Evolutionary conservation across 2,329 filamentous ascomycete genomes (phyloP).

Genomic region (Sporothrix phasma): DNA sequence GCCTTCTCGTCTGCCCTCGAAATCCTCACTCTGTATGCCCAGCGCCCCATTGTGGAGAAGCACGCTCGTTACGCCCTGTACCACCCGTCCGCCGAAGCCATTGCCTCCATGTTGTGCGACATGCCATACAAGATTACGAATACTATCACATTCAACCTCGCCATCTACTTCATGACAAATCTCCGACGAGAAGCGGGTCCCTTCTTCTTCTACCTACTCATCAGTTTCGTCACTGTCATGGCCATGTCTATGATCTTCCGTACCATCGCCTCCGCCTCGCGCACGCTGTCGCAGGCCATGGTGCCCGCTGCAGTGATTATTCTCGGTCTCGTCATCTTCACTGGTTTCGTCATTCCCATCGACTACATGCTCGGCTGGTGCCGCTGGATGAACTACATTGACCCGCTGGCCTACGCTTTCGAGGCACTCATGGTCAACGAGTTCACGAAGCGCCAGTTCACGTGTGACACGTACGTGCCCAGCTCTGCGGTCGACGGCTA

Average conservation of each 20-base stretch:
- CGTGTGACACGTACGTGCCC: conserved; percentile 39
- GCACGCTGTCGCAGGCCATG: conserved; percentile 57
- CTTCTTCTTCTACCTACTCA: conserved; percentile 79
- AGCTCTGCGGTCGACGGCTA: conserved; percentile 28
- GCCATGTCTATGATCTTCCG: conserved; percentile 83
- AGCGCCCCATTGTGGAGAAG: conserved; percentile 88
- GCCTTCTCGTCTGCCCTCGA: conserved; percentile 73
- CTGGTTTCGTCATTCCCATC: conserved; percentile 55
- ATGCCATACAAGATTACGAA: conserved; percentile 76
- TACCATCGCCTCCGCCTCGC: conserved; percentile 65
- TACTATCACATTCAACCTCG: conserved; percentile 64
- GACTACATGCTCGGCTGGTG: conserved; percentile 71
- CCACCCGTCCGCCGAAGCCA: conserved; percentile 80
- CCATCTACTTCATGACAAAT: conserved; percentile 81
- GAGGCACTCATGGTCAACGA: conserved; percentile 77
- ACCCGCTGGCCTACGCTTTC: conserved; percentile 72
- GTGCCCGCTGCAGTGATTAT: conserved; percentile 52
- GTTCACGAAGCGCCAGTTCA: conserved; percentile 56
- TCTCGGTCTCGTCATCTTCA: conserved; percentile 57
- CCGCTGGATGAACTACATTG: conserved; percentile 72
- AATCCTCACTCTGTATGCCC: conserved; percentile 77
- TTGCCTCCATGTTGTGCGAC: conserved; percentile 77
- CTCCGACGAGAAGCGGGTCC: conserved; percentile 61
- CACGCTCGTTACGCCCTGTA: conserved; percentile 80
- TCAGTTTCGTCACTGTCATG: conserved; percentile 63